phyloP scores from a whole-genome alignment of 108 stramenopile genomes.

The Cyclotella baltica region DNA sequence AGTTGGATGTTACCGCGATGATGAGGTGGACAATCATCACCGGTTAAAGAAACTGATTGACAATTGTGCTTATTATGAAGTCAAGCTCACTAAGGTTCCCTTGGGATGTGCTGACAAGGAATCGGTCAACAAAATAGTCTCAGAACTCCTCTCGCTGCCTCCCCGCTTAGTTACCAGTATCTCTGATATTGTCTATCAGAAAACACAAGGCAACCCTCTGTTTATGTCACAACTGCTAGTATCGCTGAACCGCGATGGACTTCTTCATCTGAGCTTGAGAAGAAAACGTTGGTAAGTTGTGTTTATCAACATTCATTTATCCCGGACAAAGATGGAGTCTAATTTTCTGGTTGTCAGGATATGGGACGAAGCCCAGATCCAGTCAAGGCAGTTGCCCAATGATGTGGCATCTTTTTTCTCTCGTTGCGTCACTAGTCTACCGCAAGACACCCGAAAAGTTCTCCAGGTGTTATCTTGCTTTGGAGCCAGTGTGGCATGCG shows the following conservation, averaged over 20 bases:
- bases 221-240: conserved; percentile 25
- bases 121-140: conserved; percentile 27
- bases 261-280: conserved; percentile 12
- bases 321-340: too few relatives aligned
- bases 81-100: not conserved
- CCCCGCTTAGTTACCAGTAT: conserved; percentile 16
- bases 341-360: too few relatives aligned
- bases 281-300: conserved; percentile 32
- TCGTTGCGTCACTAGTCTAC: conserved; percentile 9
- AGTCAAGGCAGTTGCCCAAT: conserved; percentile 8
- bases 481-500: not conserved
- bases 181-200: conserved; percentile 22
- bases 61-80: not conserved
- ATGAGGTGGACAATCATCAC: conserved; percentile 20
- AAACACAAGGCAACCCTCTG: conserved; percentile 35
- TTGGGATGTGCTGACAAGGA: conserved; percentile 14
- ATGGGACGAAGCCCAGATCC: conserved; percentile 25
- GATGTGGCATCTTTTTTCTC: conserved; percentile 18
- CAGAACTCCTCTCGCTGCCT: conserved; percentile 16
- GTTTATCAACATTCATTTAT: too few relatives aligned
- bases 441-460: conserved; percentile 7
- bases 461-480: conserved; percentile 20
- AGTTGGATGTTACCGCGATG: conserved; percentile 13
- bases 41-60: not conserved
- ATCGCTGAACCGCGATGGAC: not conserved